Percentiles rank a stretch among this genome's conserved stretches.
phyloP scores from a whole-genome alignment of 2,329 filamentous ascomycete genomes.

The Trichoderma sp. region DNA sequence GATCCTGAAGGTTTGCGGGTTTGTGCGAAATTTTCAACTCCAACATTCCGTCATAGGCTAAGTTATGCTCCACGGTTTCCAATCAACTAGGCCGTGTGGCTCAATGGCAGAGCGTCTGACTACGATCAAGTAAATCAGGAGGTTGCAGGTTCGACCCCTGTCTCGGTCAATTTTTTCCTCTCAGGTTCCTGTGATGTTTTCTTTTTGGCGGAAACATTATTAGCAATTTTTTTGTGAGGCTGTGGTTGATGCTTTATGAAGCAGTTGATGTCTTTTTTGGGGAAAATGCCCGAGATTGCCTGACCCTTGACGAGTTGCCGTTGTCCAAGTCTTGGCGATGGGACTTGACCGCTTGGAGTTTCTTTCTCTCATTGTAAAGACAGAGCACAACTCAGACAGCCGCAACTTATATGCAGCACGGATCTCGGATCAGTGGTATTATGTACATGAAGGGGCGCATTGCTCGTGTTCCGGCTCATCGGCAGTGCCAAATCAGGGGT shows the following conservation, averaged over 20 bases:
- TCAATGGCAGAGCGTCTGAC: slow-evolving; percentile 23
- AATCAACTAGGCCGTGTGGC: slow-evolving; percentile 18
- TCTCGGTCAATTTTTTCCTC: slow-evolving; percentile 19
- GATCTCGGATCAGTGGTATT: neutral
- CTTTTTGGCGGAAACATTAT: neutral
- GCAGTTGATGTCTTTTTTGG: neutral
- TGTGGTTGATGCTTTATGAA: neutral
- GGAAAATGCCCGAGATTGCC: neutral
- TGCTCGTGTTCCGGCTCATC: neutral
- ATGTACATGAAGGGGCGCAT: no score
- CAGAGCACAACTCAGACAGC: neutral
- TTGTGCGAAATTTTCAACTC: neutral
- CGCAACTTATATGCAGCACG: neutral
- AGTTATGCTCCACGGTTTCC: neutral
- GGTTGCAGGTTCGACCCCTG: slow-evolving; percentile 23
- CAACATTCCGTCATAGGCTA: neutral
- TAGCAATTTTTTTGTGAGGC: neutral
- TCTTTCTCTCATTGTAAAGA: neutral
- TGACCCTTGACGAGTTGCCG: neutral
- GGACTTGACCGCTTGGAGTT: neutral
- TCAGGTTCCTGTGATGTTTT: neutral
- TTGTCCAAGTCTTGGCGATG: neutral
- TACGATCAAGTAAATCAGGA: slow-evolving; percentile 21
- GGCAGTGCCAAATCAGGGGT: neutral
- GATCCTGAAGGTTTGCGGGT: neutral